Evolutionary conservation across 805 yeast genomes (phyloP).

Genomic region (Yamadazyma nakazawae): DNA sequence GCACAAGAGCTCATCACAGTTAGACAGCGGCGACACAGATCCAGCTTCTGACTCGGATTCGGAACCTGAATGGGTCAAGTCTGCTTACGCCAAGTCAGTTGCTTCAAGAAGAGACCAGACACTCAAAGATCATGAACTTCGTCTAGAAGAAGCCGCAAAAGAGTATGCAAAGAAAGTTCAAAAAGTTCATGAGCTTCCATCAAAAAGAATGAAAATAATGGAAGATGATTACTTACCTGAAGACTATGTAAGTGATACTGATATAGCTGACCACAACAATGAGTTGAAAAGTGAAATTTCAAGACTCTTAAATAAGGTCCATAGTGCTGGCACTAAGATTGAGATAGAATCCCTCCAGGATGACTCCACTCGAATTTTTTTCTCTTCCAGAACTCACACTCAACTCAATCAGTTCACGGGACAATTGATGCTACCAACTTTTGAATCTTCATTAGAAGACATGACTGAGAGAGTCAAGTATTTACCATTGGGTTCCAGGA

Average conservation of each 20-base stretch:
- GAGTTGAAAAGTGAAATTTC: slow-evolving; percentile 30
- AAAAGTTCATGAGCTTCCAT: slow-evolving; percentile 15
- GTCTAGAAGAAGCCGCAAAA: slow-evolving; percentile 32
- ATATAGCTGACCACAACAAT: slow-evolving; percentile 10
- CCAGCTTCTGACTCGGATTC: slow-evolving; percentile 35
- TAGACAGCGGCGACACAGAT: slow-evolving; percentile 7
- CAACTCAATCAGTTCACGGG: slow-evolving; percentile 78
- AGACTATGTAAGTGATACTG: slow-evolving; percentile 34
- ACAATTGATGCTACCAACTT: slow-evolving; percentile 60
- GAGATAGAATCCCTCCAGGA: slow-evolving; percentile 15
- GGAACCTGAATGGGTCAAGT: slow-evolving; percentile 70
- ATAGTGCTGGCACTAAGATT: slow-evolving; percentile 27
- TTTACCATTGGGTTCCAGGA: slow-evolving; percentile 76
- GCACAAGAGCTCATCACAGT: slow-evolving; percentile 26
- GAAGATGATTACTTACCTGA: slow-evolving; percentile 26
- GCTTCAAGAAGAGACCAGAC: slow-evolving; percentile 22
- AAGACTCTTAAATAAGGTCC: slow-evolving; percentile 37
- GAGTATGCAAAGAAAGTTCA: slow-evolving; percentile 18
- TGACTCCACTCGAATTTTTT: slow-evolving; percentile 46
- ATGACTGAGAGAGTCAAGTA: slow-evolving; percentile 57
- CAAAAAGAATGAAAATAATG: slow-evolving; percentile 8
- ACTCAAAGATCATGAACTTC: slow-evolving; percentile 39
- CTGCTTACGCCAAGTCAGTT: slow-evolving; percentile 32
- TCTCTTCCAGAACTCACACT: slow-evolving; percentile 87
- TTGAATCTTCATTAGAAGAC: slow-evolving; percentile 57